Conservation (phyloP, 306 rosid species). For the Luffa aegyptiaca region DNA sequence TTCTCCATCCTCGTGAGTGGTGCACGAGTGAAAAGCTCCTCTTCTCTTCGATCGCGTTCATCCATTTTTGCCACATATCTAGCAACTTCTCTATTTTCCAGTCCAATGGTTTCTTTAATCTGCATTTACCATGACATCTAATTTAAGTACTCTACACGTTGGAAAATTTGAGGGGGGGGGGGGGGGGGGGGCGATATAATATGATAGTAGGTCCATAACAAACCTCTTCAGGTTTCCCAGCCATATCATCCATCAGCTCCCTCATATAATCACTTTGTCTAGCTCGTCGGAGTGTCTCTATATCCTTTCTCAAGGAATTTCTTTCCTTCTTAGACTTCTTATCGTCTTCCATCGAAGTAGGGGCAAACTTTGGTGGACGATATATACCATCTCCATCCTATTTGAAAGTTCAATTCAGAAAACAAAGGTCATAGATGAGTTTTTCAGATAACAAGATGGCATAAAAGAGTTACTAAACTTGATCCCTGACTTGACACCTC, state of each 20-base stretch:
- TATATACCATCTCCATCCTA: constrained; percentile 46
- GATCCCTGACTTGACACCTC: neutral
- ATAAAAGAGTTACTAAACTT: neutral
- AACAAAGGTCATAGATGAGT: neutral
- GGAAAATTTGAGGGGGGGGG: neutral
- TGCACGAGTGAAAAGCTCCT: constrained; percentile 65
- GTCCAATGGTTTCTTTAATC: constrained; percentile 57
- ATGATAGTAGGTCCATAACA: neutral
- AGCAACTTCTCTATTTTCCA: constrained; percentile 51
- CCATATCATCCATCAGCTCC: constrained; percentile 54
- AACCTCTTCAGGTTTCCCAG: constrained; percentile 90
- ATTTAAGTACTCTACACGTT: constrained; percentile 3
- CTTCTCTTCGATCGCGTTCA: constrained; percentile 64
- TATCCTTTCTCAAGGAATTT: constrained; percentile 62
- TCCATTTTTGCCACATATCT: constrained; percentile 49
- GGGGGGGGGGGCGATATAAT: neutral
- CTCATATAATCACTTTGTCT: constrained; percentile 45
- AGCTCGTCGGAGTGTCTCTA: constrained; percentile 46
- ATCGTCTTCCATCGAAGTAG: constrained; percentile 55
- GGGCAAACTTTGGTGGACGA: constrained; percentile 55
- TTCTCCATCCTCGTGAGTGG: constrained; percentile 69
- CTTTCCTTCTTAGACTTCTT: constrained; percentile 50
- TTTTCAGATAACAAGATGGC: neutral
- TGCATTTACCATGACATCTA: constrained; percentile 24
- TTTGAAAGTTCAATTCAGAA: constrained; percentile 14